Base-by-base conservation (phyloP, 352 stramenopile species). In the Pythium pectinolyticum region DNA sequence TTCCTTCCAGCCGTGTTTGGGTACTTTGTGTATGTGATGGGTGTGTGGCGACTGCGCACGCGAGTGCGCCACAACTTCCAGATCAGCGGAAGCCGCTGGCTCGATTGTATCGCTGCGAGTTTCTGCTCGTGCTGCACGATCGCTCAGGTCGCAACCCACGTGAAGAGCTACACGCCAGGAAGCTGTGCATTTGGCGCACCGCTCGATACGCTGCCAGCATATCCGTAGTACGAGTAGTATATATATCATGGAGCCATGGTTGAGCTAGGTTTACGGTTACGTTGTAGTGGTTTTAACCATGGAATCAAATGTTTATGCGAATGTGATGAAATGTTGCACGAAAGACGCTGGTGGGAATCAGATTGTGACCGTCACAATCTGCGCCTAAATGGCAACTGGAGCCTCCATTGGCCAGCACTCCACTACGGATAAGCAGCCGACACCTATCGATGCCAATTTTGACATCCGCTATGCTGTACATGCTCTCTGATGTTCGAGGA, bases 81-180 rank as follows among this genome's bases (percentile, higher is more conserved):
- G 48, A 86, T 89, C 53, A 74, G 72, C 27, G 80, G 80, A n/a
- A 73, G 66, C 20, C 72, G 57, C 5, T 12, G 35, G 6, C 57
- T 70, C 8, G 77, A 87, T 66, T 80, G 50, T n/a, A 5, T 70
- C 52, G 60, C 65, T 5, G 65, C 70, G 19, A 70, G 58, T 12
- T 87, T 63, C 46, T 85, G 78, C 34, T 62, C 68, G 25, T 84
- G 76, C 69, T 86, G 79, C 61, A 59, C 69, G 7, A 77, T 82
- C 32, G 77, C 80, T n/a, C 80, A 90, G 59, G 82, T 90, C 67
- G 77, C 76, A 2, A 73, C 78, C 22, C 80, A 90, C 50, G 69
- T 84, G 53, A 82, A 81, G 52, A 85, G 77, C 62, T 88, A 86
- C 66, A 69, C 31, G 34, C 76, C 78, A 2, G 67, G 77, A 15